phyloP scores from a whole-genome alignment of 2,329 filamentous ascomycete genomes.

The Alternaria sp. region DNA sequence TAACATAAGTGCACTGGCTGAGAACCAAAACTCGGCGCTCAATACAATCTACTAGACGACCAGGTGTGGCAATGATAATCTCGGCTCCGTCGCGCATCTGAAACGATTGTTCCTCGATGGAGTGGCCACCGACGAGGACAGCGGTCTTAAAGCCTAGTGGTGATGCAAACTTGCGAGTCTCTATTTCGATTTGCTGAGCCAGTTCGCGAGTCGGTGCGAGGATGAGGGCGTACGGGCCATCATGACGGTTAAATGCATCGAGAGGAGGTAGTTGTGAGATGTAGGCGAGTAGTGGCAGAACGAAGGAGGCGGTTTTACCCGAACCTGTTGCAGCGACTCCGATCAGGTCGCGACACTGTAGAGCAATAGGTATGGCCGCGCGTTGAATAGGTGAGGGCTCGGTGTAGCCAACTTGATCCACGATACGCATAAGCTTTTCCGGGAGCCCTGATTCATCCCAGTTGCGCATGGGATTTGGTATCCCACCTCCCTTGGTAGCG shows the following conservation, averaged over 20 bases:
- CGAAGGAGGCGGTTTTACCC: slow-evolving; percentile 95
- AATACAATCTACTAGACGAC: slow-evolving; percentile 95
- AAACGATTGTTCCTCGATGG: slow-evolving; percentile 90
- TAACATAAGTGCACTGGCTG: slow-evolving; percentile 96
- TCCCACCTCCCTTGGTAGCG: slow-evolving; percentile 85
- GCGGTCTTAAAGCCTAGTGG: slow-evolving; percentile 94
- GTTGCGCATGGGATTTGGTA: slow-evolving; percentile 95
- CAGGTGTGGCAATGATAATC: slow-evolving; percentile 97
- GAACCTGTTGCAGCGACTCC: slow-evolving; percentile 98
- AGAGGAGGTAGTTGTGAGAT: slow-evolving; percentile 89
- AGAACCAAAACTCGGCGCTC: slow-evolving; percentile 90
- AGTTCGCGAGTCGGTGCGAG: slow-evolving; percentile 95
- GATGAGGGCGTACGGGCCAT: slow-evolving; percentile 96
- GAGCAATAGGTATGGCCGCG: slow-evolving; percentile 92
- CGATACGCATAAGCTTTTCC: slow-evolving; percentile 77
- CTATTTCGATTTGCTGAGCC: slow-evolving; percentile 95
- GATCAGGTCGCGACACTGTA: slow-evolving; percentile 94
- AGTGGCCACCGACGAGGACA: slow-evolving; percentile 97
- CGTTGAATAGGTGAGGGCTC: slow-evolving; percentile 93
- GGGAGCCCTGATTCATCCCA: slow-evolving; percentile 89
- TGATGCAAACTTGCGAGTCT: slow-evolving; percentile 89
- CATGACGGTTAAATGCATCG: slow-evolving; percentile 85
- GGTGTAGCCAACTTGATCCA: slow-evolving; percentile 85
- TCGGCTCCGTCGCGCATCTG: slow-evolving; percentile 91
- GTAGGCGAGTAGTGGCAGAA: slow-evolving; percentile 91